phyloP scores from a whole-genome alignment of 2,329 filamentous ascomycete genomes.

The Fusarium clavum region DNA sequence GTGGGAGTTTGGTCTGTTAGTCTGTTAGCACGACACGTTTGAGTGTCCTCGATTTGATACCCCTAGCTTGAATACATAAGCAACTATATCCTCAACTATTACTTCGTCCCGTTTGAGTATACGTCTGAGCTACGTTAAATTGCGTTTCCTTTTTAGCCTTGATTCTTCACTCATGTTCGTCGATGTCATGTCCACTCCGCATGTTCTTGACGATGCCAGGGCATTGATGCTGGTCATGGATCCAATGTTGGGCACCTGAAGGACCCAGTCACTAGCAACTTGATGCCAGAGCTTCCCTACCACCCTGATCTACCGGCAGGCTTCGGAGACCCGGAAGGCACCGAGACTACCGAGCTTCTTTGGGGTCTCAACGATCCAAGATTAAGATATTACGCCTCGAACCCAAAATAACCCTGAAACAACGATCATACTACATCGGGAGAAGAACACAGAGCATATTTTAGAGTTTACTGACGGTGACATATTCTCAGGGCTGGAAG shows the following conservation, averaged over 20 bases:
- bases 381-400: slow-evolving; percentile 4
- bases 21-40: slow-evolving; percentile 12
- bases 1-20: slow-evolving; percentile 28
- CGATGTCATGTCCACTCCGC: neutral
- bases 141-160: neutral
- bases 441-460: neutral
- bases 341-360: neutral
- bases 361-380: neutral
- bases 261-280: neutral
- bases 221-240: neutral
- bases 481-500: neutral
- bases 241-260: neutral
- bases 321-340: neutral
- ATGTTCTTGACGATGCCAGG: neutral
- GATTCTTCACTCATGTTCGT: neutral
- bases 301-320: neutral
- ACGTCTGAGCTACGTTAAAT: neutral
- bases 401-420: slow-evolving; percentile 17
- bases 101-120: neutral
- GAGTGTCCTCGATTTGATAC: slow-evolving; percentile 39
- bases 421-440: neutral
- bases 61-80: slow-evolving; percentile 34
- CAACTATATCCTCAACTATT: neutral
- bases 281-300: neutral
- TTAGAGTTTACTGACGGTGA: slow-evolving; percentile 2